Evolutionary conservation across 1,284 basidiomycete species (phyloP), one percentile per base, ranked within the genome.

Genomic region (Singerocomus inundabilis): DNA sequence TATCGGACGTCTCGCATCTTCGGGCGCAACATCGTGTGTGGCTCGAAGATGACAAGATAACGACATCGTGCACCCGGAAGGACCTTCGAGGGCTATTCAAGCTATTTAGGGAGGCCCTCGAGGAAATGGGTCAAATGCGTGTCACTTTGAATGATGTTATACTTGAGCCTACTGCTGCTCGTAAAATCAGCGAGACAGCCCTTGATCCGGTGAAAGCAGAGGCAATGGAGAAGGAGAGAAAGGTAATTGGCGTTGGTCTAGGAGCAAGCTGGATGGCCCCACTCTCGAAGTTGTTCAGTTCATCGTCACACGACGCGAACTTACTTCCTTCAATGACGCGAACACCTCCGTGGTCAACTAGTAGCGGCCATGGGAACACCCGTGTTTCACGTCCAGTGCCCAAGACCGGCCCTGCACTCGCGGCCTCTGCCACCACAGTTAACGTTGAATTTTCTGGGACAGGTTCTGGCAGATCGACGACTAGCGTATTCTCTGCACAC

Each of bases 401-500:
- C 0, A 97, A 96, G 66, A 76, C 87, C 18, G 81, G 82, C 1
- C 85, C 93, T 1, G 91, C 89, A 15, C 79, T 92, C 21, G 84
- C 87, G 6, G 91, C 94, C 4, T 91, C 88, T 16, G 78, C 89
- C 1, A 93, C 89, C 30, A 93, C 91, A 1, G 92, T 97, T 58
- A 94, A 92, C 53, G 93, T 98, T 47, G 93, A 96, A 72, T 96
- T 96, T 70, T 90, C 85, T 6, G 86, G 88, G 3, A 71, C 80
- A 2, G 89, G 86, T 15, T 78, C 84, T 8, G 84, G 91, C 15
- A 77, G 86, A 49, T 82, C 89, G 0, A 80, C 85, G n/a, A 85
- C 86, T 13, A 83, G 76, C 56, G 75, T 80, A 26, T 69, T 72
- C 49, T 68, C 72, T 13, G 70, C 69, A 13, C 64, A 70, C 46